Conservation (phyloP, 1,139 yeast genomes). For the Pichia sp. region DNA sequence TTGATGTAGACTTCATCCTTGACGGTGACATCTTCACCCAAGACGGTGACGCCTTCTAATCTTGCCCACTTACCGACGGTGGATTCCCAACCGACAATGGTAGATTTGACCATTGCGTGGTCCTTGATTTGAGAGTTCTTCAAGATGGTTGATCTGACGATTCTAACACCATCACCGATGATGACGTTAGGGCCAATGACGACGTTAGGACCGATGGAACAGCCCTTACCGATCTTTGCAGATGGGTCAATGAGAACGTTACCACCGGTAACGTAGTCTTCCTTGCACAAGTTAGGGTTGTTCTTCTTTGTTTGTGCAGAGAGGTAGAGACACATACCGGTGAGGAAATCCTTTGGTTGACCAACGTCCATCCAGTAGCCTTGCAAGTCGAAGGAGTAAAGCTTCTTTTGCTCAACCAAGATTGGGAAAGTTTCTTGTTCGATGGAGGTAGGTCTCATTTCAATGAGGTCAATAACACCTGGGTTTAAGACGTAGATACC, state of each 20-base stretch:
- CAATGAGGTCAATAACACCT: slow-evolving; percentile 91
- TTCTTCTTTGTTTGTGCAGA: slow-evolving; percentile 76
- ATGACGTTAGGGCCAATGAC: slow-evolving; percentile 95
- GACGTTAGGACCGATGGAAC: slow-evolving; percentile 98
- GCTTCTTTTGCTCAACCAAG: slow-evolving; percentile 79
- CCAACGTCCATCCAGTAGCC: slow-evolving; percentile 99
- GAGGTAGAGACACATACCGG: slow-evolving; percentile 93
- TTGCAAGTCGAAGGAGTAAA: slow-evolving; percentile 95
- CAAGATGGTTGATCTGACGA: slow-evolving; percentile 89
- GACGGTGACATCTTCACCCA: slow-evolving; percentile 98
- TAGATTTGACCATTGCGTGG: slow-evolving; percentile 96
- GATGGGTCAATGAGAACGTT: slow-evolving; percentile 93
- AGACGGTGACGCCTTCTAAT: slow-evolving; percentile 94
- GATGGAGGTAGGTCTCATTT: slow-evolving; percentile 96
- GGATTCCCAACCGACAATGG: slow-evolving; percentile 99
- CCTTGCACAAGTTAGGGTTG: slow-evolving; percentile 62
- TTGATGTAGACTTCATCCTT: slow-evolving; percentile 98
- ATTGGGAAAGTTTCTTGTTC: slow-evolving; percentile 99
- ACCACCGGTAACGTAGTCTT: slow-evolving; percentile 78
- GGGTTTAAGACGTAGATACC: slow-evolving; percentile 98
- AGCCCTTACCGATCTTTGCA: slow-evolving; percentile 87
- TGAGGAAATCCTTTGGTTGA: slow-evolving; percentile 98
- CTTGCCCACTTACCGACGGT: slow-evolving; percentile 99
- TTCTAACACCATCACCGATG: slow-evolving; percentile 98
- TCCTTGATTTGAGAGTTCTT: slow-evolving; percentile 90